Conservation (phyloP, 768 basidiomycete genomes). For the Porphyrellus cyaneotinctus region DNA sequence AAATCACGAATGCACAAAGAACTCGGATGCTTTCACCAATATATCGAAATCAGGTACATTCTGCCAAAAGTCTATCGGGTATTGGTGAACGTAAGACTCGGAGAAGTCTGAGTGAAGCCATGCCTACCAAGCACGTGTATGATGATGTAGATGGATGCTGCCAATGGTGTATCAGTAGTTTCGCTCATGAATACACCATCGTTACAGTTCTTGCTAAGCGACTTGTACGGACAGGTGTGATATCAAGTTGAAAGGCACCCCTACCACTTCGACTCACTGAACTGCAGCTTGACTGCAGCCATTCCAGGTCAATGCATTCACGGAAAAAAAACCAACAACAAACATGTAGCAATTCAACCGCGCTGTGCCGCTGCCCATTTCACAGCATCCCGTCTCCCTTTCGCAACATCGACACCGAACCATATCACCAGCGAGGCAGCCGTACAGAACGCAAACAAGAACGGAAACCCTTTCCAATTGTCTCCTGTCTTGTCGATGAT, state of each 20-base stretch:
- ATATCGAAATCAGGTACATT: conserved; percentile 3
- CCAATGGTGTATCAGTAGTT: too few species aligned
- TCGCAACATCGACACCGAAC: conserved; percentile 64
- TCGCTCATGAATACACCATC: too few species aligned
- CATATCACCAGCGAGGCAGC: conserved; percentile 71
- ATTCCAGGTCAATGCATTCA: too few species aligned
- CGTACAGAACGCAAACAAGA: conserved; percentile 69
- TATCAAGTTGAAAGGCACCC: too few species aligned
- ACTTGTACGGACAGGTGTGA: too few species aligned
- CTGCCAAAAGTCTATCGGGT: conserved; percentile 35
- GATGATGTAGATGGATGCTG: not conserved
- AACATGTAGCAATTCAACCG: too few species aligned
- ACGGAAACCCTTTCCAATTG: conserved; percentile 84
- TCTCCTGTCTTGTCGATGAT: conserved; percentile 69
- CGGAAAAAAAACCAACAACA: too few species aligned
- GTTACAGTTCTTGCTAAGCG: too few species aligned
- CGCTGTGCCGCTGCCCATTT: conserved; percentile 45
- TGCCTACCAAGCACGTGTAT: not conserved
- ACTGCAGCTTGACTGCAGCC: too few species aligned
- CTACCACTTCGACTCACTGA: too few species aligned
- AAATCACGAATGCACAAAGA: not conserved
- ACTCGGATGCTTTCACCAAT: conserved; percentile 27
- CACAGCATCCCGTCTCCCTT: conserved; percentile 59
- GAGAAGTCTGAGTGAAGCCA: not conserved
- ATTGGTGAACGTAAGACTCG: not conserved